These are phyloP conservation scores for Leccinum subatratum DNA, from an alignment of 1,284 basidiomycete genomes.

Conservation along the genomic window DNA sequence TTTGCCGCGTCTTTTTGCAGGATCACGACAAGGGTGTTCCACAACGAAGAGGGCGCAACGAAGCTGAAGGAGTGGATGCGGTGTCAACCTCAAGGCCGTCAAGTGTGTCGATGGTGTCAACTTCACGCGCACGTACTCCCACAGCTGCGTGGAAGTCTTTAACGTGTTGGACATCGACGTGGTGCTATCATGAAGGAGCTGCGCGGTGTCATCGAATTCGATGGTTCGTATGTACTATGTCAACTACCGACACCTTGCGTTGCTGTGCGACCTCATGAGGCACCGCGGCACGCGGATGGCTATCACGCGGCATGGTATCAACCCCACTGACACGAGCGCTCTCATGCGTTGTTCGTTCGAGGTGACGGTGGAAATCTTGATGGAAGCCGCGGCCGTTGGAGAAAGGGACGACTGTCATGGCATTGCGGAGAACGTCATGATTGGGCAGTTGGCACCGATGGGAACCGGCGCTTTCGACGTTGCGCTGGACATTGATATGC, in stretches of 20 bases:
- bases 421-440: conserved; percentile 97
- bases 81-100: conserved; percentile 90
- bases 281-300: conserved; percentile 95
- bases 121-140: conserved; percentile 88
- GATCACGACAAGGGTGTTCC: conserved; percentile 78
- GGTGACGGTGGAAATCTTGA: conserved; percentile 98
- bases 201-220: conserved; percentile 94
- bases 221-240: conserved; percentile 99
- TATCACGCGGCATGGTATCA: conserved; percentile 99
- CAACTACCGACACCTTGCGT: conserved; percentile 94
- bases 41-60: conserved; percentile 63
- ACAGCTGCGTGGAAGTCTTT: conserved; percentile 96
- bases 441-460: conserved; percentile 99
- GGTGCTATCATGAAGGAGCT: conserved; percentile 91
- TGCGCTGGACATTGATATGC: conserved; percentile 94
- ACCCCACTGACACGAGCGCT: conserved; percentile 94
- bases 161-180: conserved; percentile 97
- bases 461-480: conserved; percentile 95
- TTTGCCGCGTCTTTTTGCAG: conserved; percentile 91
- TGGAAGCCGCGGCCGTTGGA: conserved; percentile 97
- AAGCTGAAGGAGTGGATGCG: conserved; percentile 86
- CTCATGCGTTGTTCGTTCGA: conserved; percentile 99
- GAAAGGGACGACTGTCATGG: conserved; percentile 98
- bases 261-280: conserved; percentile 98
- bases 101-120: conserved; percentile 96